Evolutionary conservation across 257 asterid genomes (phyloP), one percentile per base, ranked within the genome.

Genomic region (Ajuga chamaepitys): DNA sequence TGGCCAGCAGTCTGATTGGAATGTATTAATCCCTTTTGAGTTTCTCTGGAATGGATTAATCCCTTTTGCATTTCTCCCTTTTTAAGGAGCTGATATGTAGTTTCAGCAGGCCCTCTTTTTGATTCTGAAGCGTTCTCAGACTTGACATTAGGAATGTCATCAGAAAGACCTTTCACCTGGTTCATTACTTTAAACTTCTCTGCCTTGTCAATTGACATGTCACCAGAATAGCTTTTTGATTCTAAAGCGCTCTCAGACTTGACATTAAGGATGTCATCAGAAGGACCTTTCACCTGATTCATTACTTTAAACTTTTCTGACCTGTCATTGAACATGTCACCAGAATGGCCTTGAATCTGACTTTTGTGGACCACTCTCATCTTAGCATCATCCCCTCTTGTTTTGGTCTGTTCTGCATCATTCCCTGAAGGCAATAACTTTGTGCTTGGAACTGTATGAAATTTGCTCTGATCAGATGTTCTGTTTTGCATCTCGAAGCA

Each of bases 401-500:
- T 25, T 7, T 26, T 38, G 58, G 17, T 56, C 66, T 6, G 35
- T 56, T 60, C 64, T 34, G 16, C 56, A 18, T 40, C 72, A 52
- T 53, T 10, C 34, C 20, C 34, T 60, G 37, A 47, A 20, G 18
- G 28, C 28, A 8, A 32, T 4, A 25, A 18, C 28, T 4, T 7
- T 10, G 62, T 22, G 12, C 57, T 54, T 18, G 58, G 20, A 48
- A 48, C 26, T 20, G 42, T 46, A 63, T 50, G 41, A 25, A 0
- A 7, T 7, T 25, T 58, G 16, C 53, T 20, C 4, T 62, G 70
- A 58, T 8, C 58, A 13, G 45, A 53, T n/a, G 52, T n/a, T 35
- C 30, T 16, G 58, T 59, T 67, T 44, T 22, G 77, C 78, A 64
- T 67, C 85, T 89, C 95, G 75, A 73, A 83, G 62, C 9, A 32